Evolutionary conservation across 495 filamentous ascomycete species (phyloP).

Genomic region (Cairneyella variabilis): DNA sequence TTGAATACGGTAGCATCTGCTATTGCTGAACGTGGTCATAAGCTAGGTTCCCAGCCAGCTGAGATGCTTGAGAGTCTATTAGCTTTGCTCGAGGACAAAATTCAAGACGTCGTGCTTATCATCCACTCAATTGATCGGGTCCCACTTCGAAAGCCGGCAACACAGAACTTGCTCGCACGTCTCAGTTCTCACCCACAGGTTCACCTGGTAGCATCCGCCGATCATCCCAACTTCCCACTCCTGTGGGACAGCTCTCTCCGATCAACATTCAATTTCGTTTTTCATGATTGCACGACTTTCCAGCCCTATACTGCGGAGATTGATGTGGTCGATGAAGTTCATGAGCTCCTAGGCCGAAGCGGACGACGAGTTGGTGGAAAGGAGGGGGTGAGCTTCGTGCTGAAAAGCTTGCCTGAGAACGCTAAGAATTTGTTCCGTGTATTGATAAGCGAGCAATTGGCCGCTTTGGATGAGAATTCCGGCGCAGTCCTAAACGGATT

Average conservation of each 20-base stretch:
- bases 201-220: constrained; percentile 72
- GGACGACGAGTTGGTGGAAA: constrained; percentile 81
- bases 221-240: constrained; percentile 80
- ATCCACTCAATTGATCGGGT: constrained; percentile 83
- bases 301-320: constrained; percentile 62
- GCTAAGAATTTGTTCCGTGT: constrained; percentile 81
- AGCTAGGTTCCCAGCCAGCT: constrained; percentile 40
- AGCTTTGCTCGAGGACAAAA: constrained; percentile 48
- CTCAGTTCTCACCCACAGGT: constrained; percentile 73
- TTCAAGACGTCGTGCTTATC: constrained; percentile 58
- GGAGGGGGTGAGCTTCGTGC: constrained; percentile 87
- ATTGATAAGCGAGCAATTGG: constrained; percentile 79
- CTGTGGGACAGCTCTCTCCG: constrained; percentile 85
- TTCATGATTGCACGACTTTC: constrained; percentile 94
- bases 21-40: constrained; percentile 52
- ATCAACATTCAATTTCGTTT: constrained; percentile 77
- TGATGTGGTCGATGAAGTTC: constrained; percentile 81
- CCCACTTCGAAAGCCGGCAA: constrained; percentile 63
- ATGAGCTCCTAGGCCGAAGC: constrained; percentile 78
- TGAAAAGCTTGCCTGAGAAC: constrained; percentile 87
- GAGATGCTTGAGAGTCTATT: constrained; percentile 65
- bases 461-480: constrained; percentile 52
- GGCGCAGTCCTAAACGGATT: constrained; percentile 40
- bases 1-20: constrained; percentile 68
- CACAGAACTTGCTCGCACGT: constrained; percentile 70